Conservation (phyloP, 306 rosid genomes). For the Heteromeles arbutifolia region DNA sequence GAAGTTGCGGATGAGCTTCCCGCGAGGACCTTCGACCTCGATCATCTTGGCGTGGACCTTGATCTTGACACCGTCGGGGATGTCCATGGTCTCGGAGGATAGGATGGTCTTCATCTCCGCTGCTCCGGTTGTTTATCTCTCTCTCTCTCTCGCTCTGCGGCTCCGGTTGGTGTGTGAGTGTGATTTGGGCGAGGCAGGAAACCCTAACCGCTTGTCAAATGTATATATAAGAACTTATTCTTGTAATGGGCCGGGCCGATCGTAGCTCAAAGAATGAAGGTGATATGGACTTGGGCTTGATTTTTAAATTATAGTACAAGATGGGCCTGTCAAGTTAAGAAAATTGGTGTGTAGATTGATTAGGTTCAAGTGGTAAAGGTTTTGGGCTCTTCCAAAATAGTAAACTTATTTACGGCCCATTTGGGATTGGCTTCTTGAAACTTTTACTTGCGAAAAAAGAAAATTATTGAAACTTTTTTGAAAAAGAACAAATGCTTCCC, state of each 20-base stretch:
- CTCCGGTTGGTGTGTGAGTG: neutral
- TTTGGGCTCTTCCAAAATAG: neutral
- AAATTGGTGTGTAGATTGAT: too few relatives aligned
- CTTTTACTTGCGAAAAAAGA: too few relatives aligned
- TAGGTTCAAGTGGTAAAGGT: too few relatives aligned
- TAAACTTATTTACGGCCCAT: too few relatives aligned
- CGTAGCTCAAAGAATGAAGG: neutral
- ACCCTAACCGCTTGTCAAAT: neutral
- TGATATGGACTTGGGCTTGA: neutral
- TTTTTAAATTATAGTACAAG: neutral
- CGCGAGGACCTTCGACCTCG: constrained; percentile 80
- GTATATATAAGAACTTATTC: neutral
- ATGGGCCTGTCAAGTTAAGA: too few relatives aligned
- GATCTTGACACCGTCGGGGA: constrained; percentile 67
- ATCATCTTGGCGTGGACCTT: constrained; percentile 72
- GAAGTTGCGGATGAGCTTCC: constrained; percentile 59
- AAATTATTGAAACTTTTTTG: too few relatives aligned
- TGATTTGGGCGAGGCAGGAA: neutral
- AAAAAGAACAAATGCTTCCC: too few relatives aligned
- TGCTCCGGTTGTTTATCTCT: neutral
- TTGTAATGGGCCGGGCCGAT: neutral
- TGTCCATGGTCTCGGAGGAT: constrained; percentile 65
- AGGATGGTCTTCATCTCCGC: constrained; percentile 62
- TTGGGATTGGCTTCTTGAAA: too few relatives aligned
- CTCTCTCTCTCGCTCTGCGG: neutral